phyloP scores from a whole-genome alignment of 2,329 filamentous ascomycete species.

The Hypoxylon rubiginosum region DNA sequence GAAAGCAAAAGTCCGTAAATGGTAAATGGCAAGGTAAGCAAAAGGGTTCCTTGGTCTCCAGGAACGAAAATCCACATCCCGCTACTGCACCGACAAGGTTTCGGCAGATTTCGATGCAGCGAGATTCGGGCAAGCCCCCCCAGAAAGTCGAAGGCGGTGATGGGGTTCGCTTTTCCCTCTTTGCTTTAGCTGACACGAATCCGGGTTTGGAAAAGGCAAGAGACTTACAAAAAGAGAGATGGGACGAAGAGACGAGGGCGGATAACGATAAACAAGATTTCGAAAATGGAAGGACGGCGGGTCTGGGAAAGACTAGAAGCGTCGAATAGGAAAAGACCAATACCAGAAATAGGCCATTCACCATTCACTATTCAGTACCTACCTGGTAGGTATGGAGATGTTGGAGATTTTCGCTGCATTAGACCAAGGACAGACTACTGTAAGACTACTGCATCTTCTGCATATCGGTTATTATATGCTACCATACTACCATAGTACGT shows the following conservation, averaged over 20 bases:
- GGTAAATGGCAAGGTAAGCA: conserved; percentile 29
- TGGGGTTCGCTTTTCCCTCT: conserved; percentile 1
- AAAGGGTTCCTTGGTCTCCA: conserved; percentile 15
- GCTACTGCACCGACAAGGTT: conserved; percentile 38
- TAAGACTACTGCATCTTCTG: conserved; percentile 26
- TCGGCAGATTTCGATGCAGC: conserved; percentile 35
- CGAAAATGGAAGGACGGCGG: conserved; percentile 32
- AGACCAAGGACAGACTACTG: background rate
- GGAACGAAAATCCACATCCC: conserved; percentile 33
- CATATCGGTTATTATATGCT: conserved; percentile 26
- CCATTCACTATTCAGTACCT: no score
- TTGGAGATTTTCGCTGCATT: conserved; percentile 6
- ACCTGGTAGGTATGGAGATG: no score
- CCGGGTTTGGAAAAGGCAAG: conserved; percentile 30
- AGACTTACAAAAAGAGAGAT: conserved; percentile 8
- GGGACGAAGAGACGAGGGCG: conserved; percentile 10
- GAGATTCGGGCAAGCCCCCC: conserved; percentile 20
- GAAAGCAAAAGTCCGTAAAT: conserved; percentile 39
- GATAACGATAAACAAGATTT: conserved; percentile 38
- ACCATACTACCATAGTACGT: background rate
- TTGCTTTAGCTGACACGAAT: conserved; percentile 3
- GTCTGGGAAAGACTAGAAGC: conserved; percentile 12
- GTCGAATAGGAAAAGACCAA: conserved; percentile 29
- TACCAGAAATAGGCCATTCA: conserved; percentile 27
- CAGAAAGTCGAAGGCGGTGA: conserved; percentile 21